These are phyloP conservation scores for Cantharellus cinnabarinus DNA, from an alignment of 768 basidiomycete genomes.

Conservation along the genomic window DNA sequence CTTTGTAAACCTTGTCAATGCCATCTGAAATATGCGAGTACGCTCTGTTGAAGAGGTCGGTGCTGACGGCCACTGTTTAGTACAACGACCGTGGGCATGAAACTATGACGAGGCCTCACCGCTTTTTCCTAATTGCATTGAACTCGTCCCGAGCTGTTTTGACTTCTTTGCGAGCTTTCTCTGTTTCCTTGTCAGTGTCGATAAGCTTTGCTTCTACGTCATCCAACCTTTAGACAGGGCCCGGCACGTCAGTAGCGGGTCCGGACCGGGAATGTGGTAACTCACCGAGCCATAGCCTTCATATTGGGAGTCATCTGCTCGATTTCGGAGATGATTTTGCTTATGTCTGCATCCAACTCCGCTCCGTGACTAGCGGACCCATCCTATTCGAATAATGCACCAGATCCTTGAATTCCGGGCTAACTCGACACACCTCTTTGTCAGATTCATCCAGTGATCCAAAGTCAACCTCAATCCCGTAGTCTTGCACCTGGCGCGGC, in stretches of 20 bases:
- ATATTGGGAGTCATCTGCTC: conserved; percentile 90
- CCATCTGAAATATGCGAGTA: conserved; percentile 89
- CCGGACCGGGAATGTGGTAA: neutral
- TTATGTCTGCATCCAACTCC: conserved; percentile 52
- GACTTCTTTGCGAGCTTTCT: conserved; percentile 76
- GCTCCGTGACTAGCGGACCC: conserved; percentile 42
- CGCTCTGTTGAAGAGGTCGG: conserved; percentile 84
- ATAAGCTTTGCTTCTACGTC: conserved; percentile 68
- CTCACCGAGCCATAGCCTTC: conserved; percentile 82
- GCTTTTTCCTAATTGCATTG: conserved; percentile 62
- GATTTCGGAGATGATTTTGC: conserved; percentile 56
- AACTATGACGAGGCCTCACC: conserved; percentile 25
- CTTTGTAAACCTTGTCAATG: conserved; percentile 94
- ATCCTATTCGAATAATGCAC: conserved; percentile 22
- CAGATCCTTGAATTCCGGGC: neutral
- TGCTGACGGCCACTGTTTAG: conserved; percentile 19
- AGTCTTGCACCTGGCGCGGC: conserved; percentile 53
- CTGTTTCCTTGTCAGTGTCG: conserved; percentile 82
- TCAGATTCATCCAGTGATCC: conserved; percentile 52
- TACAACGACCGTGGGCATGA: neutral
- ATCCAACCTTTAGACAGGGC: conserved; percentile 34
- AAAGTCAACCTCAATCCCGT: conserved; percentile 83
- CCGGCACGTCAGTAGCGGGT: neutral
- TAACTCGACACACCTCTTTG: conserved; percentile 28
- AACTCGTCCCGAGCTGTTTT: conserved; percentile 82